Conservation (phyloP, 2,329 filamentous ascomycete genomes). For the Cordyceps javanica region DNA sequence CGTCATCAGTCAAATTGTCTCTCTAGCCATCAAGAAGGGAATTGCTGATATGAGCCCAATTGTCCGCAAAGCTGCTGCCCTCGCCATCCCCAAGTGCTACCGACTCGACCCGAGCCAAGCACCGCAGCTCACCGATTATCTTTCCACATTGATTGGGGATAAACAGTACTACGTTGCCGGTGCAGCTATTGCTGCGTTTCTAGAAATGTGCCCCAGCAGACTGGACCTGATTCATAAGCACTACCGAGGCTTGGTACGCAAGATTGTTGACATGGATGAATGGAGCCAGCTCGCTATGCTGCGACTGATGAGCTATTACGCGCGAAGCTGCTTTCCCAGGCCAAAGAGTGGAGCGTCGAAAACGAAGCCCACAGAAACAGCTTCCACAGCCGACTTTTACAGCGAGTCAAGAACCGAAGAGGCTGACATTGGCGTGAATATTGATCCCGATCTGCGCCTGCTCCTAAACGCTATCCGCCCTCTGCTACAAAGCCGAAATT, state of each 20-base stretch:
- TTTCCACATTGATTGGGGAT: conserved; percentile 74
- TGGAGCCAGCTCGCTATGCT: conserved; percentile 89
- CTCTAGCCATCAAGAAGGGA: conserved; percentile 90
- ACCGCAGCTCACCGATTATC: conserved; percentile 77
- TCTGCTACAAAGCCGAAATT: conserved; percentile 87
- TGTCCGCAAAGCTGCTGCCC: conserved; percentile 84
- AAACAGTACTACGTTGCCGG: conserved; percentile 96
- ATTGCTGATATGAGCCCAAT: conserved; percentile 89
- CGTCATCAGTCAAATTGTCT: conserved; percentile 96
- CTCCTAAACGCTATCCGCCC: conserved; percentile 74
- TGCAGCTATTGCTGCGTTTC: conserved; percentile 80
- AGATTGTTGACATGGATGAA: conserved; percentile 98
- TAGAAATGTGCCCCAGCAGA: conserved; percentile 82
- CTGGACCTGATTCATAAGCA: conserved; percentile 87
- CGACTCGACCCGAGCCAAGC: conserved; percentile 78
- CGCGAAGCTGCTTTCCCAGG: conserved; percentile 78
- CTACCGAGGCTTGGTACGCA: conserved; percentile 77
- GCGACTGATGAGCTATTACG: conserved; percentile 75
- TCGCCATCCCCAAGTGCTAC: conserved; percentile 95
- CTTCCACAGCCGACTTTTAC: conserved; percentile 69
- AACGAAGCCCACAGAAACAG: conserved; percentile 25
- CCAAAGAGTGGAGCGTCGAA: conserved; percentile 49
- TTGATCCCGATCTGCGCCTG: conserved; percentile 78
- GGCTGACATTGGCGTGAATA: conserved; percentile 49
- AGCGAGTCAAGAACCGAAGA: conserved; percentile 51